A percentile compares a stretch with the other conserved stretches of the same genome.
Evolutionary conservation across 805 yeast genomes (phyloP).

Genomic region (Pichia occidentalis): DNA sequence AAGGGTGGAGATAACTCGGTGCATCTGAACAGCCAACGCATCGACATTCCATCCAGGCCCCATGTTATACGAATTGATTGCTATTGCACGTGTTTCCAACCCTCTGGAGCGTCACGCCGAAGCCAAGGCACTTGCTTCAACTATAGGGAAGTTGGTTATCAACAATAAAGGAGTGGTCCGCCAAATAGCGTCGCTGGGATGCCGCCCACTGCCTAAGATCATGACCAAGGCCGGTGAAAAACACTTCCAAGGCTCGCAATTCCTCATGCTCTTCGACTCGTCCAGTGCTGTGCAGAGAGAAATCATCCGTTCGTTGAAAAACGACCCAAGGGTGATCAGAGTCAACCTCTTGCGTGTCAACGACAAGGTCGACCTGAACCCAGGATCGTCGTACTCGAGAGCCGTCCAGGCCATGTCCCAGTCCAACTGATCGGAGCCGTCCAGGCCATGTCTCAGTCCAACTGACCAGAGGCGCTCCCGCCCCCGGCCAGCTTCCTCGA

Average conservation of each 20-base stretch:
- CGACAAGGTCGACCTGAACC: slow-evolving; percentile 44
- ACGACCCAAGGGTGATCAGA: slow-evolving; percentile 88
- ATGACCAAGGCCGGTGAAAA: slow-evolving; percentile 80
- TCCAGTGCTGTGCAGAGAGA: slow-evolving; percentile 83
- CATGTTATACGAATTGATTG: slow-evolving; percentile 88
- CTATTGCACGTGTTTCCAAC: slow-evolving; percentile 75
- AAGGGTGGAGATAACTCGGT: no score
- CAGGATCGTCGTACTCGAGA: slow-evolving; percentile 52
- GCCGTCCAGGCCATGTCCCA: slow-evolving; percentile 23
- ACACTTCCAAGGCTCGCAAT: slow-evolving; percentile 87
- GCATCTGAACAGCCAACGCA: no score
- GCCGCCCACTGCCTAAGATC: slow-evolving; percentile 70
- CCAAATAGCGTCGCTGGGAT: slow-evolving; percentile 72
- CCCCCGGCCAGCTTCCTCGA: no score
- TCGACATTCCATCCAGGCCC: not conserved
- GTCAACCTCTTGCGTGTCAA: slow-evolving; percentile 63
- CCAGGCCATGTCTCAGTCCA: no score
- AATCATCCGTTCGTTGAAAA: slow-evolving; percentile 67
- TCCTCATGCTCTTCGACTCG: slow-evolving; percentile 79
- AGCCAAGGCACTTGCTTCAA: slow-evolving; percentile 50
- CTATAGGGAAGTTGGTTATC: slow-evolving; percentile 76
- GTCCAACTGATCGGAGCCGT: slow-evolving; percentile 4
- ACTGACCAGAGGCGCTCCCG: no score
- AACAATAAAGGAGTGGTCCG: slow-evolving; percentile 93
- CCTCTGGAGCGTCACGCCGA: slow-evolving; percentile 47